Conservation (phyloP, 495 filamentous ascomycete genomes). For the Cenococcum geophilum region DNA sequence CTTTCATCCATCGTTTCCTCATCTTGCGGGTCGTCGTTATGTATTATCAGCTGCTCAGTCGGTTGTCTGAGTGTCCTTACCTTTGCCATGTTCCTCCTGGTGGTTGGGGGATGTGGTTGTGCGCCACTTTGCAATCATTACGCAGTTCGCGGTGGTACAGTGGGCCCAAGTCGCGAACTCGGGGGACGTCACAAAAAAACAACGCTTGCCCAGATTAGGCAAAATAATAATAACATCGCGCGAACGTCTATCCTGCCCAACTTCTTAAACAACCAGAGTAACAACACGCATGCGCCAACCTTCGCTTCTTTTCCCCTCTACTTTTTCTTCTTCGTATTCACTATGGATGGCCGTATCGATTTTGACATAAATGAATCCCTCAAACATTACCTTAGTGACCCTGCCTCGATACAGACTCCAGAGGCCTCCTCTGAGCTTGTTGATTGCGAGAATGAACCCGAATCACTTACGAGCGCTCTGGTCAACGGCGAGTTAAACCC, state of each 20-base stretch:
- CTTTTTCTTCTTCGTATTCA: constrained; percentile 34
- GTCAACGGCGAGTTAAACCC: constrained; percentile 83
- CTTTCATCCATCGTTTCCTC: constrained; percentile 43
- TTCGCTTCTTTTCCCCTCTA: constrained; percentile 30
- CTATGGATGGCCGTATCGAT: constrained; percentile 49
- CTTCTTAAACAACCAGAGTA: constrained; percentile 3
- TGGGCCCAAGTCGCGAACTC: neutral
- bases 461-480: constrained; percentile 66
- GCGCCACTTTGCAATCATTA: neutral
- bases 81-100: constrained; percentile 6
- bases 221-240: constrained; percentile 6
- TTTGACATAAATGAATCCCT: constrained; percentile 96
- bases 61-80: constrained; percentile 1
- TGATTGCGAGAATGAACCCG: constrained; percentile 88
- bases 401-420: constrained; percentile 70
- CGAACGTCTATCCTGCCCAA: neutral
- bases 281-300: constrained; percentile 2
- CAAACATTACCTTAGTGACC: constrained; percentile 92
- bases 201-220: constrained; percentile 8
- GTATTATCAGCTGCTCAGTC: constrained; percentile 22
- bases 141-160: constrained; percentile 3
- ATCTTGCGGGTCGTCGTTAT: constrained; percentile 40
- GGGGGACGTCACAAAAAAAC: neutral
- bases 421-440: constrained; percentile 79
- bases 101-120: neutral